Evolutionary conservation across 2,329 filamentous ascomycete genomes (phyloP).

Genomic region (Arthrobotrys megalospora): DNA sequence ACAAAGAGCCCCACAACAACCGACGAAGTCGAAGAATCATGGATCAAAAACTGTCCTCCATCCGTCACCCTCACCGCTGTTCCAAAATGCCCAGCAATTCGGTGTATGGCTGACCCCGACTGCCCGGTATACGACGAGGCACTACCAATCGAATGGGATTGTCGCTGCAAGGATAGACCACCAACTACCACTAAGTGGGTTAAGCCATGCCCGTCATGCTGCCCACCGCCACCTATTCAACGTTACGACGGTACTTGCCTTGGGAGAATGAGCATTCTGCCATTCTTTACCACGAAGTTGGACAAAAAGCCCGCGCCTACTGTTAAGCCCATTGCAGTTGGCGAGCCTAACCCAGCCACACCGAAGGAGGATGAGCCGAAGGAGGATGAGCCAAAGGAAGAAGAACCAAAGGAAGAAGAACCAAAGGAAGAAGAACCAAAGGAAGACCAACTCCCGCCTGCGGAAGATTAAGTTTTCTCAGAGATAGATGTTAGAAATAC

Average conservation of each 20-base stretch:
- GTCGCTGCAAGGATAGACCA: constrained; percentile 15
- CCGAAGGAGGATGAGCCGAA: constrained; percentile 5
- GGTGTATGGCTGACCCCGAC: not conserved
- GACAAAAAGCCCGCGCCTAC: not conserved
- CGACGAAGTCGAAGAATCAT: not conserved
- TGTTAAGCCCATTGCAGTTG: not conserved
- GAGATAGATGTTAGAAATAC: too few species aligned
- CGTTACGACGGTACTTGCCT: not conserved
- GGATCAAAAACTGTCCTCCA: constrained; percentile 17
- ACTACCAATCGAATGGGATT: not conserved
- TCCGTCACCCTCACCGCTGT: constrained; percentile 11
- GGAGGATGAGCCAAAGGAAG: not conserved
- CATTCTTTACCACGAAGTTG: not conserved
- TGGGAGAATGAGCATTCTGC: constrained; percentile 7
- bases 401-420: not conserved
- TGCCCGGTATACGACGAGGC: not conserved
- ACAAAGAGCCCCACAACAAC: not conserved
- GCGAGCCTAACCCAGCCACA: not conserved
- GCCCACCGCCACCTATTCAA: not conserved
- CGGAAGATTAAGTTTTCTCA: too few species aligned
- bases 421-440: not conserved
- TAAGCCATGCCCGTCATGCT: constrained; percentile 2
- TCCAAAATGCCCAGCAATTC: constrained; percentile 8
- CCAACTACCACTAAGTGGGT: constrained; percentile 9
- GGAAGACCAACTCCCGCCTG: not conserved